Conservation (phyloP, 352 stramenopile genomes). For the Globisporangium recalcitrans region DNA sequence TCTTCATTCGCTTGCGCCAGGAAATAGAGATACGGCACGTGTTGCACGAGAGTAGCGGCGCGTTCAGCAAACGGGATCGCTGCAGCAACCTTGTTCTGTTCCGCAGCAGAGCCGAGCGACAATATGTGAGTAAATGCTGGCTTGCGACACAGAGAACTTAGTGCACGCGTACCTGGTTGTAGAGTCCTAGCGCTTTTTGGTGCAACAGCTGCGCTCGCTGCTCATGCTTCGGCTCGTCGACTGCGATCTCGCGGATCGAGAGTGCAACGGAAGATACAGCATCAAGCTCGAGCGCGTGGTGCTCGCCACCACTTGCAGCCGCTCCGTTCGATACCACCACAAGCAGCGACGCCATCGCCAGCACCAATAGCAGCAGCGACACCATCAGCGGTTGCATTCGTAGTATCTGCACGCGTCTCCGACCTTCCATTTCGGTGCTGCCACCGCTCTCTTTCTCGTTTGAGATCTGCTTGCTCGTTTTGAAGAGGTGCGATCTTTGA, state of each 20-base stretch:
- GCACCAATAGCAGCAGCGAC: background rate
- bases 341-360: background rate
- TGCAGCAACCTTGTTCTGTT: conserved; percentile 6
- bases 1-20: conserved; percentile 2
- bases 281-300: background rate
- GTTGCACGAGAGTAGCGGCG: background rate
- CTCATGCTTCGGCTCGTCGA: background rate
- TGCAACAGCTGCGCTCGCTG: background rate
- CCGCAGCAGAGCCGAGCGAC: too few species aligned
- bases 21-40: conserved; percentile 11
- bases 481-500: conserved; percentile 6
- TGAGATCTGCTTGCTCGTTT: background rate
- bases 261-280: background rate
- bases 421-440: too few species aligned
- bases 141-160: background rate
- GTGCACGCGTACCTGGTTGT: background rate
- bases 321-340: background rate
- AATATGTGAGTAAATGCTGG: background rate
- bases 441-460: background rate
- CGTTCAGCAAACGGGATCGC: conserved; percentile 1
- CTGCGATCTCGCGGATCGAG: background rate
- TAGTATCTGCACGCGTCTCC: too few species aligned
- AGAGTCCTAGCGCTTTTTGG: background rate
- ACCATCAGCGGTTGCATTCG: background rate
- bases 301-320: background rate